Evolutionary conservation across 495 filamentous ascomycete species (phyloP).

Genomic region (Neurospora cerealis): DNA sequence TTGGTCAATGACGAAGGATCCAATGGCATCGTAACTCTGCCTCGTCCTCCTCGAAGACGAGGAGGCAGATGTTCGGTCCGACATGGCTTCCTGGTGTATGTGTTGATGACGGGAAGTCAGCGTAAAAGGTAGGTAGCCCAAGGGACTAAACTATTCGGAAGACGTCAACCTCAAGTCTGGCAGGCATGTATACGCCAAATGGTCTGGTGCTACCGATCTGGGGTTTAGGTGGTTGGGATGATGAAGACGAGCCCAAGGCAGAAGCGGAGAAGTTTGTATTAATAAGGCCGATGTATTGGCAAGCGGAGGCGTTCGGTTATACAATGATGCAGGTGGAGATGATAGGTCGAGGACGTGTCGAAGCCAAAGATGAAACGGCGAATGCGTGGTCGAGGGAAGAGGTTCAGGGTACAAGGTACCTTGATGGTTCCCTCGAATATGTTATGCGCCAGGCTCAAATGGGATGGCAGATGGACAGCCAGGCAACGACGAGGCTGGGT

Average conservation of each 20-base stretch:
- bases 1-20: constrained; percentile 63
- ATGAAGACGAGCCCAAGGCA: constrained; percentile 5
- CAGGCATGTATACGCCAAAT: constrained; percentile 37
- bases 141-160: constrained; percentile 36
- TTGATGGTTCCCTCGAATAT: neutral
- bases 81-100: constrained; percentile 38
- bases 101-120: constrained; percentile 33
- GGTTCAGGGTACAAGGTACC: neutral
- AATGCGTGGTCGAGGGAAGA: neutral
- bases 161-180: constrained; percentile 27
- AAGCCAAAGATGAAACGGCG: neutral
- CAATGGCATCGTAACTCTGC: constrained; percentile 54
- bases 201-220: constrained; percentile 1
- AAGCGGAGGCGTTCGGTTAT: neutral
- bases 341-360: neutral
- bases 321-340: neutral
- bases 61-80: constrained; percentile 24
- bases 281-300: neutral
- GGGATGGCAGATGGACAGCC: neutral
- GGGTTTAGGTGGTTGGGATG: neutral
- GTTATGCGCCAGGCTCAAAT: neutral
- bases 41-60: constrained; percentile 27
- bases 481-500: neutral
- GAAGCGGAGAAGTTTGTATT: constrained; percentile 2
- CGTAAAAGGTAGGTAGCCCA: constrained; percentile 27